Evolutionary conservation across 306 rosid species (phyloP), one percentile per base, ranked within the genome.

Genomic region (Rosa lucieae): DNA sequence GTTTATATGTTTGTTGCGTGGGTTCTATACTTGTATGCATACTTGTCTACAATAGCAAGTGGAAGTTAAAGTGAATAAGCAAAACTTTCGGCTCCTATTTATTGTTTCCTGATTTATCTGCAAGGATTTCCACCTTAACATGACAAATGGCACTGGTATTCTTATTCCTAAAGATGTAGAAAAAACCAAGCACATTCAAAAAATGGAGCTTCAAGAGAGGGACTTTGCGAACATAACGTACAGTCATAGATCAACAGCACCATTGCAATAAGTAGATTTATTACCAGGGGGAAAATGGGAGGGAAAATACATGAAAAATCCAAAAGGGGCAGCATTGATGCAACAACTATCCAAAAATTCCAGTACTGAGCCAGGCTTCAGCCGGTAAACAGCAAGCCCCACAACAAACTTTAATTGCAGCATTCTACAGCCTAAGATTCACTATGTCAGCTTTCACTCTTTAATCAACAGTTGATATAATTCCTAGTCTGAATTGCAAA

Each of bases 361-460:
- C 29, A 12, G 53, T 8, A 37, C 21, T 74, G 52, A 40, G 53
- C 53, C 67, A 13, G 10, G 68, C 39, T 40, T 65, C 70, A 5
- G 44, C 43, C 68, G 29, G 14, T 26, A 1, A 49, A 49, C 37
- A 53, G 51, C 51, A 52, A 9, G 62, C 8, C 10, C 6, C 17
- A 55, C 26, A 10, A 37, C 49, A 70, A 42, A 58, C 42, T 21
- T 42, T 18, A 42, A 23, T 15, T 58, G 49, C 32, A 18, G 55
- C 70, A 74, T n/a, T 68, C 55, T 43, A 59, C 8, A 63, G 79
- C 70, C 72, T 65, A 65, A 13, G 42, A 65, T 52, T 76, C 47
- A 55, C 42, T 47, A 18, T 48, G 52, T 77, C 69, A n/a, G 62
- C 75, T 78, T 73, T 43, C 48, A 58, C 70, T 55, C 76, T 49